Base-by-base conservation (phyloP, 1,139 yeast species). In the Lodderomyces metapsilosis region DNA sequence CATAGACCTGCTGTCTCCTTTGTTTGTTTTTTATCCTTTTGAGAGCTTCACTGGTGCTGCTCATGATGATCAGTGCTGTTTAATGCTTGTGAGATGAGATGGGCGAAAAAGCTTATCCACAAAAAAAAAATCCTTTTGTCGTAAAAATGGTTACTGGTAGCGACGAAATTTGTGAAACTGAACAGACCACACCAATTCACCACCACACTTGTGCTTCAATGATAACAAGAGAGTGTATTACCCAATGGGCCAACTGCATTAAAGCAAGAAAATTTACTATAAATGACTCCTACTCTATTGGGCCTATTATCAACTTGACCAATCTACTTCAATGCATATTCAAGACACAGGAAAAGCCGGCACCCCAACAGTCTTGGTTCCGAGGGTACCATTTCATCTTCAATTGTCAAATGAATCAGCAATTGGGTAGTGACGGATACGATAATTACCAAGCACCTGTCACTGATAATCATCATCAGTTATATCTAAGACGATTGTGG, bases 371-470 rank as follows among this genome's bases (percentile, higher is more conserved):
- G 25, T 18, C 11, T 16, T 41, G 47, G 48, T 37, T 31, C 28
- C 38, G 34, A 10, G 95, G 95, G 0, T 81, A 78, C 48, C 89
- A 86, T 49, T 71, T 88, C 44, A 60, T 84, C 3, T 88, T 74
- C 58, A 81, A 80, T 59, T 63, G 71, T 28, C 80, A 76, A 34
- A 57, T 63, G 20, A 88, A 80, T 49, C 41, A 49, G 0, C 59
- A 59, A 3, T 56, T 88, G 20, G 82, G 85, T 0, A 37, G 54
- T 2, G 98, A 91, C 59, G 97, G 97, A 0, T 91, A 88, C 60
- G 95, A 87, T 51, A 72, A 82, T 43, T 80, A 83, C 52, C 95
- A 87, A 58, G 82, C 92, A 1, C 96, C 96, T 1, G 34, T 45
- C 1, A 11, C 18, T 11, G 45, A 46, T 5, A 47, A 44, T 15